Evolutionary conservation across 768 basidiomycete genomes (phyloP), one percentile per base, ranked within the genome.

Genomic region (Punctularia strigosozonata): DNA sequence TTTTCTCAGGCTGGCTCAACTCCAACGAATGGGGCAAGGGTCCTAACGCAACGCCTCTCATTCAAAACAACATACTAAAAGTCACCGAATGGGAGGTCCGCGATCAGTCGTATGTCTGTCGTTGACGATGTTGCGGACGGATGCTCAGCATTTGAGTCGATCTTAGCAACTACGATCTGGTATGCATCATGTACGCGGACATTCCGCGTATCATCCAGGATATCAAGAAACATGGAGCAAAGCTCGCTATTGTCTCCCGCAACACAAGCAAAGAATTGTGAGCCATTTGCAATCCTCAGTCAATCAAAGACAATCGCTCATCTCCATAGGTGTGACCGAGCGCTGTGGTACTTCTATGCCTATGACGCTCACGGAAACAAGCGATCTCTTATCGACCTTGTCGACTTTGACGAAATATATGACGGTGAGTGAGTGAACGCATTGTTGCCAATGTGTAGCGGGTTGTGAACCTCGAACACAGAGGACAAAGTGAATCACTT

Each of bases 1-100:
- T 37, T 17, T 37, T 37, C 36, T 37, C 19, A 23, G 36, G 36
- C 8, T 37, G 36, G 36, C 36, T 37, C 12, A 21, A 37, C 36
- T 17, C 17, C 5, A 37, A 23, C 36, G 7, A 23, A 8, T 37
- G 36, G 36, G 36, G 36, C n/a, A 37, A 37, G 36, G 36, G 36
- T 17, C n/a, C n/a, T 24, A 17, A 17, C 24, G 36, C 36, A 7
- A 20, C 7, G 18, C 24, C 36, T 23, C 36, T 23, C 6, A 23
- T 24, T 10, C 19, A 19, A 37, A 23, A 37, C 36, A 37, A 37
- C 17, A 24, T 37, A 17, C 19, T 20, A 17, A 19, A 37, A 23
- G 24, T 19, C 5, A 37, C 19, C 24, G 19, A 37, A 10, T 37
- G 36, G 36, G 36, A 37, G 22, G 21, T 37, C 14, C 20, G 7